phyloP scores from a whole-genome alignment of 2,329 filamentous ascomycete species.

The Botrytis fabae region DNA sequence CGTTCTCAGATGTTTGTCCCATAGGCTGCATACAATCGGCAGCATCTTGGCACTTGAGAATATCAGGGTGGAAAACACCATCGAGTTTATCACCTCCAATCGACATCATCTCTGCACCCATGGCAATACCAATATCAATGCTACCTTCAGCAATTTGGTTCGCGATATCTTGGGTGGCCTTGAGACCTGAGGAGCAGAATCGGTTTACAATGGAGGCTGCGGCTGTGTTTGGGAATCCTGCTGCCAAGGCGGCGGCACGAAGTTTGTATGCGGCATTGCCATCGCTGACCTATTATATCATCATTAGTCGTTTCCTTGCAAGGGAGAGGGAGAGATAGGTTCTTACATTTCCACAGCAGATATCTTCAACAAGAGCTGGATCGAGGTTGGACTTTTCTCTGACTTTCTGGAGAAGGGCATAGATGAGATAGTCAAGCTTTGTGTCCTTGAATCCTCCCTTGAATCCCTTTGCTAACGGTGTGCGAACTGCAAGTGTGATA shows the following conservation, averaged over 20 bases:
- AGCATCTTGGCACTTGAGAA: conserved; percentile 74
- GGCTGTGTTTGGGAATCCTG: conserved; percentile 90
- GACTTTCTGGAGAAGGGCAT: conserved; percentile 77
- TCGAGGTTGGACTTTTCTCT: conserved; percentile 73
- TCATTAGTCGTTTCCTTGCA: conserved; percentile 1
- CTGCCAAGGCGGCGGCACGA: conserved; percentile 83
- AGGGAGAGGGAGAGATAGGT: neutral
- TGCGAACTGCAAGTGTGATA: conserved; percentile 88
- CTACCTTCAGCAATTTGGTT: conserved; percentile 77
- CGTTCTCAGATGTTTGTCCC: conserved; percentile 98
- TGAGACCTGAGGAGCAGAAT: conserved; percentile 96
- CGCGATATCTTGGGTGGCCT: conserved; percentile 92
- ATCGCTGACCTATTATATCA: conserved; percentile 66
- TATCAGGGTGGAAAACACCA: conserved; percentile 73
- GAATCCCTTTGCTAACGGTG: conserved; percentile 80
- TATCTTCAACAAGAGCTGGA: conserved; percentile 80
- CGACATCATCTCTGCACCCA: conserved; percentile 90
- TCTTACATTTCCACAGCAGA: conserved; percentile 86
- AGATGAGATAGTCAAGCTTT: conserved; percentile 80
- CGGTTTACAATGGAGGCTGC: conserved; percentile 83
- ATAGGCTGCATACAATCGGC: conserved; percentile 90
- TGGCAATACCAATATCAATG: conserved; percentile 84
- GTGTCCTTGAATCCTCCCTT: conserved; percentile 98
- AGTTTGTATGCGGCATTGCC: conserved; percentile 86
- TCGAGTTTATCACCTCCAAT: conserved; percentile 68